phyloP scores from a whole-genome alignment of 2,329 filamentous ascomycete species.

The Apiospora sp. region DNA sequence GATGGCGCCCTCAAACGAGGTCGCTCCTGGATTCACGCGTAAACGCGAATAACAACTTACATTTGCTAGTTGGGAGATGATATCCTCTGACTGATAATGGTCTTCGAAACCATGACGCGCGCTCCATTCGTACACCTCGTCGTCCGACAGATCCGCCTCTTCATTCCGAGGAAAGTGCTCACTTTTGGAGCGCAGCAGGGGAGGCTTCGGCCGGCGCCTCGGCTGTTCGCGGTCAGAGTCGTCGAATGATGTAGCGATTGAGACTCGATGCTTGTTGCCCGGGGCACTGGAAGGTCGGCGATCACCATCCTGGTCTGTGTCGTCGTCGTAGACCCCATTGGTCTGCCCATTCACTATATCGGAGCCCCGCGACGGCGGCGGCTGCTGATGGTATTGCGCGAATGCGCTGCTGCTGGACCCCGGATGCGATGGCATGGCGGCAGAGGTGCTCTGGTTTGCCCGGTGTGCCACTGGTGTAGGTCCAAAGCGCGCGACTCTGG shows the following conservation, averaged over 20 bases:
- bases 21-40: not conserved
- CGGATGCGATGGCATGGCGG: conserved; percentile 20
- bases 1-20: not conserved
- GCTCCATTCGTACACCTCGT: conserved; percentile 61
- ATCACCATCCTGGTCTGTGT: conserved; percentile 35
- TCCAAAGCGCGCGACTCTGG: not conserved
- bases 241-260: conserved; percentile 38
- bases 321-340: conserved; percentile 32
- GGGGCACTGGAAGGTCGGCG: conserved; percentile 56
- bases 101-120: conserved; percentile 90
- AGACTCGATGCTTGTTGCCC: conserved; percentile 48
- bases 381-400: conserved; percentile 11
- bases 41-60: conserved; percentile 57
- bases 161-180: conserved; percentile 56
- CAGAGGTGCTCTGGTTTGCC: not conserved
- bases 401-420: conserved; percentile 19
- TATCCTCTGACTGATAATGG: conserved; percentile 89
- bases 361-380: conserved; percentile 13
- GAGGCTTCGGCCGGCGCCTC: conserved; percentile 54
- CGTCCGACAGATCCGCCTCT: conserved; percentile 51
- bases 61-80: conserved; percentile 83
- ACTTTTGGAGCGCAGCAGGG: conserved; percentile 64
- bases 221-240: conserved; percentile 45
- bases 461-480: not conserved
- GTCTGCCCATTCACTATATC: conserved; percentile 23